Percentiles rank a stretch among this genome's conserved stretches.
phyloP scores from a whole-genome alignment of 768 basidiomycete genomes.

The Suillus fuscotomentosus region DNA sequence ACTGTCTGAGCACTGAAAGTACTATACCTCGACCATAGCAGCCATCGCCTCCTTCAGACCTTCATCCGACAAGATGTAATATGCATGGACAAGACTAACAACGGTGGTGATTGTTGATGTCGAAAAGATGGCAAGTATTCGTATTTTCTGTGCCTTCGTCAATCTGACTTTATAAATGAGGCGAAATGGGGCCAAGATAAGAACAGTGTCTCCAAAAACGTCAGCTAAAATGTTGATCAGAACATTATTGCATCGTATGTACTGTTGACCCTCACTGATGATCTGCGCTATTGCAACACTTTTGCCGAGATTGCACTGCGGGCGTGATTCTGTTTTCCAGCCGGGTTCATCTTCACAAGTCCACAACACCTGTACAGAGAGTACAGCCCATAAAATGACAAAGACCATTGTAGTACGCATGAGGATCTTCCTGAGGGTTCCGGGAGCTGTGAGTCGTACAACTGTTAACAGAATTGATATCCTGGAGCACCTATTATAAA shows the following conservation, averaged over 20 bases:
- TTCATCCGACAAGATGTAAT: slow-evolving; percentile 20
- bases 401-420: not conserved
- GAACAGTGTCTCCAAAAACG: slow-evolving; percentile 43
- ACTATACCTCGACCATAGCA: not conserved
- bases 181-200: slow-evolving; percentile 45
- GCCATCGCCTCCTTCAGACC: not conserved
- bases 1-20: not conserved
- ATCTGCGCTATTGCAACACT: not conserved
- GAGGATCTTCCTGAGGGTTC: not conserved
- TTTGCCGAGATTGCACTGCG: not conserved
- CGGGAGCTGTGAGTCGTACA: not conserved
- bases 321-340: not conserved
- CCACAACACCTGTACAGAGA: not conserved
- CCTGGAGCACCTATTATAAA: not conserved
- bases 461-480: not conserved
- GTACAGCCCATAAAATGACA: not conserved
- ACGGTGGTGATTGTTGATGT: slow-evolving; percentile 51
- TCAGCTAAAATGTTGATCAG: slow-evolving; percentile 38
- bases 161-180: slow-evolving; percentile 43
- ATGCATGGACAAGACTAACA: slow-evolving; percentile 43
- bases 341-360: not conserved
- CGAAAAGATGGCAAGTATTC: slow-evolving; percentile 47
- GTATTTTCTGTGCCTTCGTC: slow-evolving; percentile 37
- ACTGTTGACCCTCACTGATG: not conserved
- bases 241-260: not conserved